A percentile compares a stretch with the other conserved stretches of the same genome.
These are phyloP conservation scores for Backusella psychrophila DNA, from an alignment of 192 early-diverging fungal genomes.

Conservation along the genomic window DNA sequence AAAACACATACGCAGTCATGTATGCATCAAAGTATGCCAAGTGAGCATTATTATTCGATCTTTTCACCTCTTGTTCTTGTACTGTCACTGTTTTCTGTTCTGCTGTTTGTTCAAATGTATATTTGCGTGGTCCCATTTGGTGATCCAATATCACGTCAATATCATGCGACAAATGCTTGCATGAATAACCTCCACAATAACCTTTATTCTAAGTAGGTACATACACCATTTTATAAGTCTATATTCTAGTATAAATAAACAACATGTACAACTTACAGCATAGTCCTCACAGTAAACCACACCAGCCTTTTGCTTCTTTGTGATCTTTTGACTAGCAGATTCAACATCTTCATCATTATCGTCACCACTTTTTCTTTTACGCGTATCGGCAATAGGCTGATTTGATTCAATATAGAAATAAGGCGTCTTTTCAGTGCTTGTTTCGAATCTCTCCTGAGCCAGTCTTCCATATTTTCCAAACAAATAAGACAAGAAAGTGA, in stretches of 20 bases:
- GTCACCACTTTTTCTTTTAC: neutral
- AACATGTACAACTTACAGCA: neutral
- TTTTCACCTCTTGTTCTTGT: slow-evolving; percentile 22
- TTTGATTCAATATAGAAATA: neutral
- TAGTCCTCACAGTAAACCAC: slow-evolving; percentile 59
- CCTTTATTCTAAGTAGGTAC: slow-evolving; percentile 63
- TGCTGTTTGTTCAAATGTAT: slow-evolving; percentile 5
- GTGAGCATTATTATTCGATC: slow-evolving; percentile 51
- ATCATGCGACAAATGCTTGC: slow-evolving; percentile 79
- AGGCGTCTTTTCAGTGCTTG: neutral
- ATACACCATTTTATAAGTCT: neutral
- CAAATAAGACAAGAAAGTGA: slow-evolving; percentile 71
- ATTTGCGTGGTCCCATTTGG: slow-evolving; percentile 13
- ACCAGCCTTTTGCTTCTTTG: slow-evolving; percentile 34
- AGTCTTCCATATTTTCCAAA: slow-evolving; percentile 51
- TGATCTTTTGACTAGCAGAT: neutral
- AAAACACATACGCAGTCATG: slow-evolving; percentile 94
- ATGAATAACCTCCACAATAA: slow-evolving; percentile 65
- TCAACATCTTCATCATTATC: neutral
- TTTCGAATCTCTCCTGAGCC: neutral
- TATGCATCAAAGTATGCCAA: slow-evolving; percentile 93
- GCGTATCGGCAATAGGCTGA: neutral
- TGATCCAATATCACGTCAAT: slow-evolving; percentile 85
- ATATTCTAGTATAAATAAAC: too few species aligned
- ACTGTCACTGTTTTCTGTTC: slow-evolving; percentile 3